phyloP scores from a whole-genome alignment of 1,284 basidiomycete genomes.

The Pascua guehoae region DNA sequence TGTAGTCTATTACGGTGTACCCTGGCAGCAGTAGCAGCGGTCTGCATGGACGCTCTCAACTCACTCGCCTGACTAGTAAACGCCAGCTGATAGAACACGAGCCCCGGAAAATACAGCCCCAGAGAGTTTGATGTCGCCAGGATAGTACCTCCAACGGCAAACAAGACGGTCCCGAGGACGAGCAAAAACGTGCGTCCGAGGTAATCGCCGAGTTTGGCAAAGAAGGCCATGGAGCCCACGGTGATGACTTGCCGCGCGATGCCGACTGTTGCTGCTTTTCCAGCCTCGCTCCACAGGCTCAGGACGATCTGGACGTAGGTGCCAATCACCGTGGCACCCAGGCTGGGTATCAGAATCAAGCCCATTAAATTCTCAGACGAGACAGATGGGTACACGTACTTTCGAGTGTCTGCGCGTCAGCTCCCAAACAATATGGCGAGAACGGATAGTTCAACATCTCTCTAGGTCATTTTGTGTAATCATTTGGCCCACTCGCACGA shows the following conservation, averaged over 20 bases:
- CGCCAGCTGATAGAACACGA: slow-evolving; percentile 36
- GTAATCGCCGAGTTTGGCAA: slow-evolving; percentile 74
- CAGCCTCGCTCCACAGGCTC: slow-evolving; percentile 10
- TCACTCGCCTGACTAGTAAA: slow-evolving; percentile 16
- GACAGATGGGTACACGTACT: too few species aligned
- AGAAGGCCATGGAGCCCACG: slow-evolving; percentile 69
- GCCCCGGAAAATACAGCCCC: slow-evolving; percentile 44
- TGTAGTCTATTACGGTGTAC: too few species aligned
- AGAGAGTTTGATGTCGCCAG: slow-evolving; percentile 30
- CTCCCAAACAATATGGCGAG: too few species aligned
- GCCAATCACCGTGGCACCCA: not conserved
- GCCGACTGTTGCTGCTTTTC: slow-evolving; percentile 3
- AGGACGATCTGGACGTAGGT: slow-evolving; percentile 23
- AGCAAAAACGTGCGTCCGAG: slow-evolving; percentile 54
- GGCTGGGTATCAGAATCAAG: slow-evolving; percentile 1
- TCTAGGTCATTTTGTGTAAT: too few species aligned
- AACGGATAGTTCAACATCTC: too few species aligned
- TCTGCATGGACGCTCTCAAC: not conserved
- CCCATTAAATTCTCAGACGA: too few species aligned
- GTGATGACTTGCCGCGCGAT: slow-evolving; percentile 50
- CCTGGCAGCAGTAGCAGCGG: too few species aligned
- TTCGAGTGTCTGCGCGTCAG: too few species aligned
- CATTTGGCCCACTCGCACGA: too few species aligned
- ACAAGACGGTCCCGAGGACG: slow-evolving; percentile 47
- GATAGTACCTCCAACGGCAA: slow-evolving; percentile 38